Percentiles rank a stretch among this genome's conserved stretches.
Evolutionary conservation across 306 rosid species (phyloP).

Genomic region (Abrus pulchellus): DNA sequence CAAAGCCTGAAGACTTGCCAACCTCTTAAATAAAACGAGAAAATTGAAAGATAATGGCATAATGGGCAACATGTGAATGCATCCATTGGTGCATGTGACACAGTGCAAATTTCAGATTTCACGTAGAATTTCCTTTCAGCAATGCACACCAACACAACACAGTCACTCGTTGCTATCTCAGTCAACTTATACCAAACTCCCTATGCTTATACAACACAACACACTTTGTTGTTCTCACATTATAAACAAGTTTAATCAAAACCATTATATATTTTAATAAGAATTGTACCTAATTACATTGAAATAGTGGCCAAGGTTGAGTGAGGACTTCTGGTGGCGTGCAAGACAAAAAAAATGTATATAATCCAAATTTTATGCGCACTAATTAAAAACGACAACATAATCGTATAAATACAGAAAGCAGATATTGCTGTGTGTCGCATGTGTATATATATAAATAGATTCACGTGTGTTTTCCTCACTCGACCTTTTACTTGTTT

Average conservation of each 20-base stretch:
- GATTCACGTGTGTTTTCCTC: constrained; percentile 25
- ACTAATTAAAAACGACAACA: neutral
- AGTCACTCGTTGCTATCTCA: constrained; percentile 18
- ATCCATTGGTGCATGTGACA: constrained; percentile 50
- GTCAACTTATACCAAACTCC: constrained; percentile 33
- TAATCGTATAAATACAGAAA: neutral
- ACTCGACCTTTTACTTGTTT: neutral
- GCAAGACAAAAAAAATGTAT: neutral
- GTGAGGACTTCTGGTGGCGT: neutral
- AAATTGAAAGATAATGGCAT: constrained; percentile 27
- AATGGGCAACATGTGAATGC: constrained; percentile 55
- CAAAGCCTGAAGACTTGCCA: constrained; percentile 42
- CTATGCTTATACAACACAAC: neutral
- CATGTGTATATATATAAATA: neutral
- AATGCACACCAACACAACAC: neutral
- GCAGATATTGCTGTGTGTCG: neutral
- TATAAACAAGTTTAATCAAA: neutral
- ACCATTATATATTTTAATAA: neutral
- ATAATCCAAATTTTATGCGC: neutral
- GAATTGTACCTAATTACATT: neutral
- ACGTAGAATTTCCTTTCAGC: constrained; percentile 38
- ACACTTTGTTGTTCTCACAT: neutral
- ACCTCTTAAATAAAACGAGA: constrained; percentile 44
- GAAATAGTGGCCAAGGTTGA: neutral
- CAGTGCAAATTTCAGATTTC: constrained; percentile 22